Percentiles rank a stretch among this genome's conserved stretches.
Evolutionary conservation across 1,284 basidiomycete genomes (phyloP).

Genomic region (Rugosomyces carneus): DNA sequence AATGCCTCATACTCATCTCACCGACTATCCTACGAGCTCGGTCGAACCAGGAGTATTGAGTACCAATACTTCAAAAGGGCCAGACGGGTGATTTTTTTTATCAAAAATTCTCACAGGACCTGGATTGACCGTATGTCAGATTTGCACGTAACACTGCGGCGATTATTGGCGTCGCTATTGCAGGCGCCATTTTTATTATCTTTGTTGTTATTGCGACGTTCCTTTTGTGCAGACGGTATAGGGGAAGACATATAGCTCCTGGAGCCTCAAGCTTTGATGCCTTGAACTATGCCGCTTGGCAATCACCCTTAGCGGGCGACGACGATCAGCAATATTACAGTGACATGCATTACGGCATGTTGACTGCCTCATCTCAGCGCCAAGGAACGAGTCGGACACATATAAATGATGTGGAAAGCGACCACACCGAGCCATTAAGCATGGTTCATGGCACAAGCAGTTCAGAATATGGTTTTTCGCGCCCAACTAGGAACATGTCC

Average conservation of each 20-base stretch:
- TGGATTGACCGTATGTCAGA: slow-evolving; percentile 11
- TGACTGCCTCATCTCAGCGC: slow-evolving; percentile 9
- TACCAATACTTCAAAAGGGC: slow-evolving; percentile 8
- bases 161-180: slow-evolving; percentile 29
- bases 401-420: slow-evolving; percentile 7
- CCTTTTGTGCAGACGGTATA: slow-evolving; percentile 22
- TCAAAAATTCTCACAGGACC: not conserved
- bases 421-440: slow-evolving; percentile 2
- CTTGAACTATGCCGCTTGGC: slow-evolving; percentile 17
- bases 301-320: slow-evolving; percentile 24
- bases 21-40: slow-evolving; percentile 2
- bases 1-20: not conserved
- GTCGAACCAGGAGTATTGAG: slow-evolving; percentile 15
- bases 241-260: slow-evolving; percentile 11
- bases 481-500: slow-evolving; percentile 11
- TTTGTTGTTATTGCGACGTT: slow-evolving; percentile 22
- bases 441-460: slow-evolving; percentile 11
- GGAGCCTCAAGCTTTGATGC: slow-evolving; percentile 5
- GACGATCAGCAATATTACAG: slow-evolving; percentile 12
- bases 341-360: slow-evolving; percentile 4
- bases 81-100: slow-evolving; percentile 9
- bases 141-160: slow-evolving; percentile 30
- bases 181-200: slow-evolving; percentile 18
- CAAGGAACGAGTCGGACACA: slow-evolving; percentile 3
- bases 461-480: slow-evolving; percentile 15